These are phyloP conservation scores for Neoascochyta sp. DNA, from an alignment of 2,329 filamentous ascomycete species.

Conservation along the genomic window DNA sequence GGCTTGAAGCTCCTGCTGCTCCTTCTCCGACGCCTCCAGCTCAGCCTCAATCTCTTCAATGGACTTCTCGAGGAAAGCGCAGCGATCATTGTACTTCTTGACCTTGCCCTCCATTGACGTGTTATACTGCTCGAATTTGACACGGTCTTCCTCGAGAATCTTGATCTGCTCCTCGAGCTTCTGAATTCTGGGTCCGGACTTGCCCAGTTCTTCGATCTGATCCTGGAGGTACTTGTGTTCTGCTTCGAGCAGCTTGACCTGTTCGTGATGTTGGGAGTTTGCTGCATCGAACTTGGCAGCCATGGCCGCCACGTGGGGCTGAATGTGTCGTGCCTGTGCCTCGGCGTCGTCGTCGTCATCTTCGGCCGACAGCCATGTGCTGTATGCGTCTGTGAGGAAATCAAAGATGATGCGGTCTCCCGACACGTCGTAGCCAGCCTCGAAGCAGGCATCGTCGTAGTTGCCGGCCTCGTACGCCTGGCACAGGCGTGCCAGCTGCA, in stretches of 20 bases:
- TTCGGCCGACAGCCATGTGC: constrained; percentile 86
- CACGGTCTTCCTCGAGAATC: constrained; percentile 88
- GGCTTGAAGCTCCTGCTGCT: constrained; percentile 74
- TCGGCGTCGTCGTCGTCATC: constrained; percentile 74
- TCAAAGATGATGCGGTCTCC: constrained; percentile 92
- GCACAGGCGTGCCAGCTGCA: constrained; percentile 93
- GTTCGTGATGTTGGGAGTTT: constrained; percentile 79
- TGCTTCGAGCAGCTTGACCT: constrained; percentile 79
- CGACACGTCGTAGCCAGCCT: constrained; percentile 80
- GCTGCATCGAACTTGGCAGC: constrained; percentile 78
- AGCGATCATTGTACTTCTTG: constrained; percentile 80
- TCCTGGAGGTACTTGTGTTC: constrained; percentile 77
- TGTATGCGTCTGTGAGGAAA: constrained; percentile 85
- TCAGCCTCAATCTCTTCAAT: constrained; percentile 81
- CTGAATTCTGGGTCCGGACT: constrained; percentile 76
- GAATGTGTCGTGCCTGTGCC: constrained; percentile 62
- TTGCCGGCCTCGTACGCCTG: constrained; percentile 73
- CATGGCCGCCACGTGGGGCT: constrained; percentile 85
- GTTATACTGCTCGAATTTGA: constrained; percentile 96
- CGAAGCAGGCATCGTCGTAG: constrained; percentile 87
- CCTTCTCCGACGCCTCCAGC: constrained; percentile 75
- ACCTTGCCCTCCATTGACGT: constrained; percentile 76
- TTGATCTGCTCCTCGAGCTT: constrained; percentile 86
- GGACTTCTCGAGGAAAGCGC: constrained; percentile 79
- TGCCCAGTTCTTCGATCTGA: constrained; percentile 86